Evolutionary conservation across 371 early-diverging fungal genomes (phyloP), one percentile per base, ranked within the genome.

Genomic region (Mortierella sp.): DNA sequence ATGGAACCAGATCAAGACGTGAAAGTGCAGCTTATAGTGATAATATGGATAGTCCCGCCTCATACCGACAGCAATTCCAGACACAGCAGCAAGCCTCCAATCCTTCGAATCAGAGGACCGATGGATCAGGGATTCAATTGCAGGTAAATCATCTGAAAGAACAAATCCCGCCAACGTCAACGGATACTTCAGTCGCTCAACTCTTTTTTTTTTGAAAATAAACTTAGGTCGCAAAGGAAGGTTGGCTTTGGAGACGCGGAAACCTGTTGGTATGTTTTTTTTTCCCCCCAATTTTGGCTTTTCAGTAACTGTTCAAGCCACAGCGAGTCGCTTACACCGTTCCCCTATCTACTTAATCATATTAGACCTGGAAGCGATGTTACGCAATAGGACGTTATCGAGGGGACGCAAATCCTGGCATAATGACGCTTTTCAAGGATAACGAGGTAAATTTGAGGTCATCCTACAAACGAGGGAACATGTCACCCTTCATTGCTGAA

Each of bases 321-420:
- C 28, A 28, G 1, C 28, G 28, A 28, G 28, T 28, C 1, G 28
- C 28, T 28, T 28, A 28, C 28, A 28, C 28, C 28, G 28, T 28
- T 28, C 28, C 28, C 28, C 28, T 28, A 28, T 28, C 28, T 28
- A 2, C 28, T 28, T 28, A 28, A 28, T 28, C 28, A 28, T 2
- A 19, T 36, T 71, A 80, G 81, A 80, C 81, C 3, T 80, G 81
- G 81, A 80, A 80, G 47, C 69, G 81, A 21, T 75, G 75, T 33
- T 80, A 80, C 57, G 81, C 81, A 4, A 72, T 75, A 7, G 81
- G 81, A 32, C 58, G 81, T 10, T 65, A 72, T 28, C 69, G 81
- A 19, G 72, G 71, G 7, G 75, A 75, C 53, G 59, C 75, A 11
- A 70, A 75, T n/a, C 81, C 81, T 43, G 81, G 81, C 1, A 59